Conservation (phyloP, 1,284 basidiomycete species). For the Puccinia horiana region DNA sequence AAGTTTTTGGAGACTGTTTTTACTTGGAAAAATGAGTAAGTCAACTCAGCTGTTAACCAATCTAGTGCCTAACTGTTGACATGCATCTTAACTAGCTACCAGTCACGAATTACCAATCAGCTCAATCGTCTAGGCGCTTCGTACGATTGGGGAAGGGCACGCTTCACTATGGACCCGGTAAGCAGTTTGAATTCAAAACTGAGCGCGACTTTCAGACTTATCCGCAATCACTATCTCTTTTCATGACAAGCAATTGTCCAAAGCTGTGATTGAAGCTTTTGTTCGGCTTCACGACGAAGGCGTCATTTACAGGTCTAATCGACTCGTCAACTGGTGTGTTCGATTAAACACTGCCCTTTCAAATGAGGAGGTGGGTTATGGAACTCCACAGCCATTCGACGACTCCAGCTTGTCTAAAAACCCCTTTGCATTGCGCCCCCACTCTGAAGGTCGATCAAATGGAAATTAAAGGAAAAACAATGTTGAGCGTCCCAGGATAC, state of each 20-base stretch:
- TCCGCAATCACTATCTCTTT: not conserved
- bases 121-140: conserved; percentile 86
- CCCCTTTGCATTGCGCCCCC: not conserved
- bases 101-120: conserved; percentile 85
- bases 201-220: conserved; percentile 38
- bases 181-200: conserved; percentile 52
- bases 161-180: conserved; percentile 94
- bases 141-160: conserved; percentile 88
- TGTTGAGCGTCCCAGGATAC: conserved; percentile 91
- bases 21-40: conserved; percentile 95
- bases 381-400: not conserved
- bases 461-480: conserved; percentile 80
- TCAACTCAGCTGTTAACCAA: conserved; percentile 46
- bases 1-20: conserved; percentile 87
- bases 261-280: conserved; percentile 89
- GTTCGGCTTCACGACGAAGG: conserved; percentile 89
- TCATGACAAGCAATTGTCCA: conserved; percentile 67
- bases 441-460: conserved; percentile 81
- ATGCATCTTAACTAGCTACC: conserved; percentile 67
- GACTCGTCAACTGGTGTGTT: conserved; percentile 98
- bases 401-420: not conserved
- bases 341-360: conserved; percentile 93
- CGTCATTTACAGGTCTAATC: conserved; percentile 91
- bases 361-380: conserved; percentile 75
- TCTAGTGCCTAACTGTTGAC: not conserved